Percentiles rank a stretch among this genome's conserved stretches.
Evolutionary conservation across 2,329 filamentous ascomycete genomes (phyloP).

Genomic region (Clonostachys chloroleuca): DNA sequence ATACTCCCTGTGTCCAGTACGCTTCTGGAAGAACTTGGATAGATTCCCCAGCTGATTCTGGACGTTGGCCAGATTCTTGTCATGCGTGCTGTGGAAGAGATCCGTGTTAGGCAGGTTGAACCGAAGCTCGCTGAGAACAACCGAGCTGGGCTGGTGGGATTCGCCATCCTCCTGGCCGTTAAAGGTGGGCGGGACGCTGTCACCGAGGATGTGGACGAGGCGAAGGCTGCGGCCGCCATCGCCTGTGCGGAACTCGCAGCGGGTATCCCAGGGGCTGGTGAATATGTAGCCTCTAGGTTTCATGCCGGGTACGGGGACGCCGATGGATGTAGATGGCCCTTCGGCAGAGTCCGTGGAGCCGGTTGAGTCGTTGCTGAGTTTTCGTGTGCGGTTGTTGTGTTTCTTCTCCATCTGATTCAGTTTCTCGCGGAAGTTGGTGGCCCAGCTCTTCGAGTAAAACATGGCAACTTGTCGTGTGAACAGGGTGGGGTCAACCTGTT

Average conservation of each 20-base stretch:
- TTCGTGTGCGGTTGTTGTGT: slow-evolving; percentile 16
- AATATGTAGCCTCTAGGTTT: slow-evolving; percentile 71
- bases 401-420: slow-evolving; percentile 30
- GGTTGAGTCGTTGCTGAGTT: slow-evolving; percentile 21
- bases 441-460: slow-evolving; percentile 47
- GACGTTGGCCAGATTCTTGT: slow-evolving; percentile 16
- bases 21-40: slow-evolving; percentile 29
- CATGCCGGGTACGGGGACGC: slow-evolving; percentile 36
- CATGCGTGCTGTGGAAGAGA: slow-evolving; percentile 19
- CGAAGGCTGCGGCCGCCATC: slow-evolving; percentile 69
- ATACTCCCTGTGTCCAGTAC: slow-evolving; percentile 8
- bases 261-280: slow-evolving; percentile 79
- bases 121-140: slow-evolving; percentile 73
- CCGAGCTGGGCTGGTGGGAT: slow-evolving; percentile 26
- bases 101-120: slow-evolving; percentile 75
- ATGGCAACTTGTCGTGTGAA: slow-evolving; percentile 55
- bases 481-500: background rate
- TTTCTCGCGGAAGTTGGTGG: slow-evolving; percentile 38
- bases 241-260: slow-evolving; percentile 81
- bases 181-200: slow-evolving; percentile 16
- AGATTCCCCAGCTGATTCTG: slow-evolving; percentile 34
- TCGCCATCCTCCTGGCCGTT: slow-evolving; percentile 39
- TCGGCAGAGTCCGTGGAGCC: slow-evolving; percentile 17
- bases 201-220: slow-evolving; percentile 67
- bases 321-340: slow-evolving; percentile 7